These are phyloP conservation scores for Viridothelium virens DNA, from an alignment of 495 filamentous ascomycete genomes.

Conservation along the genomic window DNA sequence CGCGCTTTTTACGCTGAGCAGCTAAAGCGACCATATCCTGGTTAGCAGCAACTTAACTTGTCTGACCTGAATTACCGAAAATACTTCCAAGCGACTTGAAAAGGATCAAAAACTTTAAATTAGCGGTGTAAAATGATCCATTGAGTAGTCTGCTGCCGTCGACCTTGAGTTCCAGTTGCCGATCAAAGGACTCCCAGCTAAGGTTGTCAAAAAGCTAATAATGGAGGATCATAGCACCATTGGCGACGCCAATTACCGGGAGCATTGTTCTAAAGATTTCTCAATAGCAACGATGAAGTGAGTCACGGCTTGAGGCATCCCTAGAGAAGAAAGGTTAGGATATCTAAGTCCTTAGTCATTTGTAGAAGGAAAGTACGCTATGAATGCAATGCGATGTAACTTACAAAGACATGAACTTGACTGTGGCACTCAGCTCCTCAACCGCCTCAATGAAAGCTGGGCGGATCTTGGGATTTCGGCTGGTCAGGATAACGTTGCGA, in stretches of 20 bases:
- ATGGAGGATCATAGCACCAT: conserved; percentile 17
- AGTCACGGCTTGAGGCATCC: background rate
- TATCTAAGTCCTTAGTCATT: too few relatives aligned
- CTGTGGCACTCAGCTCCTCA: background rate
- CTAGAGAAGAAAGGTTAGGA: background rate
- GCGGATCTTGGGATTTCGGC: background rate
- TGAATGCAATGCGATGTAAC: background rate
- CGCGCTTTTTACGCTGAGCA: too few relatives aligned
- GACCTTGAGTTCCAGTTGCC: too few relatives aligned
- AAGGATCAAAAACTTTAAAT: too few relatives aligned
- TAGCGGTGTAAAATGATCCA: too few relatives aligned
- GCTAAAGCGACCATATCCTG: too few relatives aligned
- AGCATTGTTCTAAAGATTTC: background rate
- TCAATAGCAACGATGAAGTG: background rate
- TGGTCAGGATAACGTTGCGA: conserved; percentile 4
- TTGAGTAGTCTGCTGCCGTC: too few relatives aligned
- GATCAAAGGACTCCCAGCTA: too few relatives aligned
- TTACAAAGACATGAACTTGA: background rate
- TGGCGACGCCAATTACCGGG: conserved; percentile 11
- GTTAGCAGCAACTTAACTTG: too few relatives aligned
- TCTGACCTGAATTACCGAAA: too few relatives aligned
- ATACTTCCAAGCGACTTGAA: too few relatives aligned
- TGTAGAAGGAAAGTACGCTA: too few relatives aligned
- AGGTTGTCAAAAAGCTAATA: conserved; percentile 11
- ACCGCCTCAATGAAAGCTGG: background rate